phyloP scores from a whole-genome alignment of 257 asterid species.

The Solanum sitiens region DNA sequence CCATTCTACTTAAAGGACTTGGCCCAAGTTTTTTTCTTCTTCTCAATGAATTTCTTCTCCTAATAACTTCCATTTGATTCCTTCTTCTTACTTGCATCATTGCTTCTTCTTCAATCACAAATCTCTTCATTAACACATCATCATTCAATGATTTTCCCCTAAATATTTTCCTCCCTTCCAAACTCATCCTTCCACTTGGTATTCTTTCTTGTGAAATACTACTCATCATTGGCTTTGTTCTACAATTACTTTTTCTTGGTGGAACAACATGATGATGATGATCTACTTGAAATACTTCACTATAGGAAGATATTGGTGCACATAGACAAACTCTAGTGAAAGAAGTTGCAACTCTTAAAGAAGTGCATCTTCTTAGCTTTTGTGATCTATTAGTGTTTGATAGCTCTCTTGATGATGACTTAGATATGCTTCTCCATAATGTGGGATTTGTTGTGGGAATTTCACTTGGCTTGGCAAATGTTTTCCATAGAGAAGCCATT shows the following conservation, averaged over 20 bases:
- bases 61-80: conserved; percentile 76
- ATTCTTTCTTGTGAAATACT: conserved; percentile 26
- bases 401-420: conserved; percentile 25
- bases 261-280: conserved; percentile 18
- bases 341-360: conserved; percentile 59
- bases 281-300: conserved; percentile 64
- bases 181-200: conserved; percentile 58
- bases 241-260: conserved; percentile 63
- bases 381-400: conserved; percentile 11
- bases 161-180: conserved; percentile 63
- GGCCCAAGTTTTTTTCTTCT: conserved; percentile 63
- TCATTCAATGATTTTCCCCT: conserved; percentile 75
- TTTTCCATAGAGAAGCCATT: conserved; percentile 67
- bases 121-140: conserved; percentile 79
- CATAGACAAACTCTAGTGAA: conserved; percentile 77
- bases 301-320: conserved; percentile 74
- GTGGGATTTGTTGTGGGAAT: conserved; percentile 27
- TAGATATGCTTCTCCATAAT: conserved; percentile 45
- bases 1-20: conserved; percentile 84
- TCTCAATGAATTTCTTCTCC: conserved; percentile 52
- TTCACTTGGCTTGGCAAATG: conserved; percentile 32
- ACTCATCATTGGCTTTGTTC: conserved; percentile 27
- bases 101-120: conserved; percentile 80
- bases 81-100: conserved; percentile 72
- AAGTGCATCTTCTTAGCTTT: conserved; percentile 67